These are phyloP conservation scores for Backusella westeae DNA, from an alignment of 192 early-diverging fungal species.

Conservation along the genomic window DNA sequence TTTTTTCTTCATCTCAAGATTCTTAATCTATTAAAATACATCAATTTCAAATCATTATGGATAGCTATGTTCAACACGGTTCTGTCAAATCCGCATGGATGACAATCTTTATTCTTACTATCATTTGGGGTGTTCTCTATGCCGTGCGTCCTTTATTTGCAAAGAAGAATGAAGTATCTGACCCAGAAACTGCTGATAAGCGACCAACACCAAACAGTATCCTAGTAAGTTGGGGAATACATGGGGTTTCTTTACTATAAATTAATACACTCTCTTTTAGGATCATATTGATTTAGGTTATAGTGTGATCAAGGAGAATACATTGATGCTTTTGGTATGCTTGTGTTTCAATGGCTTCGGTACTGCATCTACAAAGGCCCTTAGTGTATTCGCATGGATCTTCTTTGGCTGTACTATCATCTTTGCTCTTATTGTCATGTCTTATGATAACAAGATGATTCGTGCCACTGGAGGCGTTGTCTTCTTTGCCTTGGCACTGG, in stretches of 20 bases:
- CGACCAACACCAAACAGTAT: not conserved
- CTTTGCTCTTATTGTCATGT: not conserved
- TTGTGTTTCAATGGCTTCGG: not conserved
- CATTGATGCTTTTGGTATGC: not conserved
- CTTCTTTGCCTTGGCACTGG: not conserved
- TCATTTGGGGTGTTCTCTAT: not conserved
- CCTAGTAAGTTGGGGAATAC: not conserved
- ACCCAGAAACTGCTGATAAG: not conserved
- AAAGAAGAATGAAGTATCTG: not conserved
- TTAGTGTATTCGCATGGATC: not conserved
- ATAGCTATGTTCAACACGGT: not conserved
- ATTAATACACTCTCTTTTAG: not conserved
- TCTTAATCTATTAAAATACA: no score
- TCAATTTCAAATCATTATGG: not conserved
- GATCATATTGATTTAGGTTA: not conserved
- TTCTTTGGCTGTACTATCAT: not conserved
- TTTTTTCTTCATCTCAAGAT: no score
- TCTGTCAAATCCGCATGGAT: not conserved
- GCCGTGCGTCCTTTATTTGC: not conserved
- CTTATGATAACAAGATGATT: not conserved
- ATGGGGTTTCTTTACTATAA: no score
- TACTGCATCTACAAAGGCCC: not conserved
- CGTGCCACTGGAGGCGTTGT: not conserved
- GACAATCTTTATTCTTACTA: not conserved
- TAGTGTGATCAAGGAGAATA: not conserved